Conservation (phyloP, 768 basidiomycete genomes). For the Cyclocybe cylindracea region DNA sequence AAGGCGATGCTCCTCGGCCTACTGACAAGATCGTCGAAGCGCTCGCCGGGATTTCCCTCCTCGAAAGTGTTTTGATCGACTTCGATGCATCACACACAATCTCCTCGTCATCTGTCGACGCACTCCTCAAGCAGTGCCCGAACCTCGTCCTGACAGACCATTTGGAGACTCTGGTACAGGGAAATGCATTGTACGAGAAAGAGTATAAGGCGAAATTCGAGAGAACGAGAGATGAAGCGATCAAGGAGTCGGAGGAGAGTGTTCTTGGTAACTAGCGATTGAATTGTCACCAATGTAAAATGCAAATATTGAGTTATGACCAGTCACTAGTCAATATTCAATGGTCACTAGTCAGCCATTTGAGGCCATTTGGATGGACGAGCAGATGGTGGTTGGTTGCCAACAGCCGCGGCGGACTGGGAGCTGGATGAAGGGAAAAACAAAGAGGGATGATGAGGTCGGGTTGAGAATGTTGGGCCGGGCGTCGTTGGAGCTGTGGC, state of each 20-base stretch:
- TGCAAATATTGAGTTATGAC: too few relatives aligned
- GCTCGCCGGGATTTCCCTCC: background rate
- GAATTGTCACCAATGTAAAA: too few relatives aligned
- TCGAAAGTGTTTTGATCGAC: conserved; percentile 1
- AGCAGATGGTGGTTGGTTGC: too few relatives aligned
- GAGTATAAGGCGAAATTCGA: conserved; percentile 1
- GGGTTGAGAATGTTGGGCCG: too few relatives aligned
- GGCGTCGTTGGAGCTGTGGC: too few relatives aligned
- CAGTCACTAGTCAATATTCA: too few relatives aligned
- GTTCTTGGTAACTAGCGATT: background rate
- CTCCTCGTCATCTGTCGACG: background rate
- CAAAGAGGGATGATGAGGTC: too few relatives aligned
- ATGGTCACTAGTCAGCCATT: too few relatives aligned
- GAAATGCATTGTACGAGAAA: conserved; percentile 3
- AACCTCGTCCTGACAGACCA: conserved; percentile 1
- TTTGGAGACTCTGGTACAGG: background rate
- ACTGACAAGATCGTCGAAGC: conserved; percentile 3
- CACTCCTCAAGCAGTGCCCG: conserved; percentile 5
- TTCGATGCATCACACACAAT: background rate
- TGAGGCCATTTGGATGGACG: too few relatives aligned
- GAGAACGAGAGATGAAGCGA: background rate
- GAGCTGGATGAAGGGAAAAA: too few relatives aligned
- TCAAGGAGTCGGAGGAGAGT: background rate
- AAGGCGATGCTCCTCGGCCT: background rate
- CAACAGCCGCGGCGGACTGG: too few relatives aligned